A percentile compares a stretch with the other conserved stretches of the same genome.
Evolutionary conservation across 2,329 filamentous ascomycete species (phyloP).

Genomic region (Arthrocladium fulminans): DNA sequence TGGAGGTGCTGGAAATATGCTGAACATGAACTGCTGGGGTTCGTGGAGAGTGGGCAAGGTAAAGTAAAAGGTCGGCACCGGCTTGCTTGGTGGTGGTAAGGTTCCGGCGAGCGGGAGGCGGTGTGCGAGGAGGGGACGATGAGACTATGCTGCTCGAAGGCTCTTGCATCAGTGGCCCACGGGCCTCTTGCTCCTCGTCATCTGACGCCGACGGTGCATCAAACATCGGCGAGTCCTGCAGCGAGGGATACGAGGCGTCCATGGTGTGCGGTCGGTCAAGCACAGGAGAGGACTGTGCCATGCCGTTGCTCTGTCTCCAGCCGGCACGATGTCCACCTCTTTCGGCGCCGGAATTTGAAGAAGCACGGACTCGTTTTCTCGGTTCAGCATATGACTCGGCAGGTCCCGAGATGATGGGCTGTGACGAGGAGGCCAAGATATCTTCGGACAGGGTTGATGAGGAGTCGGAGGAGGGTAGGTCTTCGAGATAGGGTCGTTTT

Average conservation of each 20-base stretch:
- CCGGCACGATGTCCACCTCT: slow-evolving; percentile 41
- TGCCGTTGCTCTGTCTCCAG: slow-evolving; percentile 68
- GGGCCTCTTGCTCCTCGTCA: slow-evolving; percentile 75
- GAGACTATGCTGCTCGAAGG: slow-evolving; percentile 40
- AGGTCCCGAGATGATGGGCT: slow-evolving; percentile 34
- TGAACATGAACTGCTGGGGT: slow-evolving; percentile 50
- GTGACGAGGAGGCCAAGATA: slow-evolving; percentile 58
- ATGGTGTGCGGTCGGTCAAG: slow-evolving; percentile 59
- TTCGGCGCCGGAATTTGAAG: slow-evolving; percentile 51
- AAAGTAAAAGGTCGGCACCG: slow-evolving; percentile 70
- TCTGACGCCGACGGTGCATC: slow-evolving; percentile 38
- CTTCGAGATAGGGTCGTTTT: slow-evolving; percentile 56
- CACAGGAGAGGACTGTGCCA: slow-evolving; percentile 79
- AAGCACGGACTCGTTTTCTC: slow-evolving; percentile 61
- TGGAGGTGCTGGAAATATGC: slow-evolving; percentile 34
- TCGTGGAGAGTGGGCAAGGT: slow-evolving; percentile 74
- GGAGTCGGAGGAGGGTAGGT: slow-evolving; percentile 77
- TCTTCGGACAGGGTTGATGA: slow-evolving; percentile 69
- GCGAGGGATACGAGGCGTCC: slow-evolving; percentile 66
- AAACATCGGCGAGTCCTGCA: slow-evolving; percentile 36
- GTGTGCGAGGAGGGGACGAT: slow-evolving; percentile 79
- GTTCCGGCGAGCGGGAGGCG: slow-evolving; percentile 51
- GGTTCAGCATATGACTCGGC: slow-evolving; percentile 42
- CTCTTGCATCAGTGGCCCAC: slow-evolving; percentile 56
- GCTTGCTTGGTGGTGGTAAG: slow-evolving; percentile 57